A percentile compares a stretch with the other conserved stretches of the same genome.
Evolutionary conservation across 2,329 filamentous ascomycete species (phyloP).

Genomic region (Gaeumannomyces tritici): DNA sequence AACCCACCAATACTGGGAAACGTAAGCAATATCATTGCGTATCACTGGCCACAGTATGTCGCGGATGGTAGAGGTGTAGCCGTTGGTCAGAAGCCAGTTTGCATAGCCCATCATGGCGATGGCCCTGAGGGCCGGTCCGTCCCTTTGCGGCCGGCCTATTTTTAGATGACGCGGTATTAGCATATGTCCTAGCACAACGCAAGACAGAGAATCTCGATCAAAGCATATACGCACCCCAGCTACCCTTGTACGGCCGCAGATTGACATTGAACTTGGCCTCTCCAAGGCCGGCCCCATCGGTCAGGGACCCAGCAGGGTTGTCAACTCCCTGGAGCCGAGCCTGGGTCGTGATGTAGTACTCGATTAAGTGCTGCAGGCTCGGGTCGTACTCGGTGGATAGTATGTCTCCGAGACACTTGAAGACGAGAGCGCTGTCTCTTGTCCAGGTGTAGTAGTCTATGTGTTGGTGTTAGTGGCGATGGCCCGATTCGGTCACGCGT

Average conservation of each 20-base stretch:
- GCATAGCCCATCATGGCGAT: slow-evolving; percentile 64
- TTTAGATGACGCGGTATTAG: background rate
- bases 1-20: slow-evolving; percentile 59
- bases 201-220: background rate
- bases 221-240: slow-evolving; percentile 43
- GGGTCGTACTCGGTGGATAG: slow-evolving; percentile 50
- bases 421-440: slow-evolving; percentile 60
- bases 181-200: background rate
- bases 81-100: slow-evolving; percentile 60
- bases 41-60: slow-evolving; percentile 63
- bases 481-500: background rate
- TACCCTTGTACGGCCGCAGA: slow-evolving; percentile 50
- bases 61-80: slow-evolving; percentile 46
- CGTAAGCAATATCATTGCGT: slow-evolving; percentile 66
- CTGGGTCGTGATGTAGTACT: slow-evolving; percentile 60
- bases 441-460: slow-evolving; percentile 70
- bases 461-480: background rate
- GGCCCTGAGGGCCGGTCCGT: slow-evolving; percentile 69
- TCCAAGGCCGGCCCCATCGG: slow-evolving; percentile 46
- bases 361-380: slow-evolving; percentile 48
- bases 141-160: slow-evolving; percentile 60
- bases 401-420: slow-evolving; percentile 59
- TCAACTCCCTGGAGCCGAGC: slow-evolving; percentile 55
- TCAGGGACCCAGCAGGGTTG: slow-evolving; percentile 57
- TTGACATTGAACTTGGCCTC: slow-evolving; percentile 68